Conservation (phyloP, 1,139 yeast species). For the Lodderomyces margitis region DNA sequence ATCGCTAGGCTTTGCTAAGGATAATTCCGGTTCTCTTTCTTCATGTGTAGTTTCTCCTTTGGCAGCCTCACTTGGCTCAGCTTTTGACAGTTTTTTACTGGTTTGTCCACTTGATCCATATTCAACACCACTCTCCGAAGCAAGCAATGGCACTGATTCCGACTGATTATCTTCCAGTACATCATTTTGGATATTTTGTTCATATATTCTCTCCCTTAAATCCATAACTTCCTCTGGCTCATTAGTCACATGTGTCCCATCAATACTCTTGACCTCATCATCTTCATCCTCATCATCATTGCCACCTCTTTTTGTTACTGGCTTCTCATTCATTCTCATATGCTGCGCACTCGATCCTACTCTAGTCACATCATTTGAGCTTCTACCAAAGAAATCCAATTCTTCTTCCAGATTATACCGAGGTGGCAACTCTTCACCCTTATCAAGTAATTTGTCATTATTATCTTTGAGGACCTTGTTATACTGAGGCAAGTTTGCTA, state of each 20-base stretch:
- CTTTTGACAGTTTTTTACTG: conserved; percentile 1
- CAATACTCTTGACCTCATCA: conserved; percentile 17
- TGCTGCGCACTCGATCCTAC: conserved; percentile 26
- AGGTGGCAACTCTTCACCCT: conserved; percentile 76
- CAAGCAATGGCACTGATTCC: neutral
- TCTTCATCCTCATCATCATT: conserved; percentile 15
- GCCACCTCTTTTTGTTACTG: neutral
- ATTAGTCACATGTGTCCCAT: conserved; percentile 26
- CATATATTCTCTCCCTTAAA: conserved; percentile 37
- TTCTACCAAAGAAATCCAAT: conserved; percentile 61
- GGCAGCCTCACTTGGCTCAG: conserved; percentile 5
- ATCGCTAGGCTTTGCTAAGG: neutral
- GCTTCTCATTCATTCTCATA: conserved; percentile 13
- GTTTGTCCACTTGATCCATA: conserved; percentile 1
- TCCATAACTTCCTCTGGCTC: conserved; percentile 44
- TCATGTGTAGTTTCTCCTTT: conserved; percentile 1
- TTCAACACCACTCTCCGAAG: conserved; percentile 5
- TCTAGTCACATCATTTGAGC: conserved; percentile 19
- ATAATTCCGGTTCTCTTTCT: conserved; percentile 2
- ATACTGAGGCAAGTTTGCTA: conserved; percentile 43
- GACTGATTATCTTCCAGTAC: neutral
- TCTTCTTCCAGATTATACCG: conserved; percentile 57
- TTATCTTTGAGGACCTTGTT: conserved; percentile 21
- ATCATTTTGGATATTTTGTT: conserved; percentile 22
- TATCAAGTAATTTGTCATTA: conserved; percentile 55